phyloP scores from a whole-genome alignment of 805 yeast species.

The Candida railenensis region DNA sequence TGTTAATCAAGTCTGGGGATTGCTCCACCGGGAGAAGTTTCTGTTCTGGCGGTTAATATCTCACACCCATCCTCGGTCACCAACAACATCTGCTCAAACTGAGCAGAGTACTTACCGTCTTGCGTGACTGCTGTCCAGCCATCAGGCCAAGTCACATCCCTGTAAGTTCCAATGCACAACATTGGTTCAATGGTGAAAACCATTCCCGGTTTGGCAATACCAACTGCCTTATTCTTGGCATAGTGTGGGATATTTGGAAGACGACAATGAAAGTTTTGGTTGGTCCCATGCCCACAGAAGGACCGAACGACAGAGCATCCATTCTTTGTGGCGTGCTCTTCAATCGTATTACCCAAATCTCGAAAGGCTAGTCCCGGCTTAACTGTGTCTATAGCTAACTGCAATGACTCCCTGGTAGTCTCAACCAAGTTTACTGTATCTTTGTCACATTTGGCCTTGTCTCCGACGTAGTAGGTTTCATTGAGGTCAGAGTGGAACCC shows the following conservation, averaged over 20 bases:
- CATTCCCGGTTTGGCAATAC: constrained; percentile 94
- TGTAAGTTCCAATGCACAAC: constrained; percentile 82
- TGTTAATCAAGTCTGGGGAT: constrained; percentile 54
- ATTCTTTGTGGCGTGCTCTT: constrained; percentile 76
- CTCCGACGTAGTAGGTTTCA: constrained; percentile 96
- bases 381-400: constrained; percentile 76
- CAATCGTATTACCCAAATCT: constrained; percentile 83
- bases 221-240: constrained; percentile 88
- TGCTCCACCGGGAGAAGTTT: constrained; percentile 88
- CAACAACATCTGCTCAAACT: constrained; percentile 89
- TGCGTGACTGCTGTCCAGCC: constrained; percentile 93
- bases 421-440: constrained; percentile 89
- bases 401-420: constrained; percentile 79
- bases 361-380: constrained; percentile 93
- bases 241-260: constrained; percentile 96
- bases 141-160: constrained; percentile 92
- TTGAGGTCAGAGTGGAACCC: constrained; percentile 95
- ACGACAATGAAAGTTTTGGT: constrained; percentile 81
- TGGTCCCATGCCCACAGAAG: constrained; percentile 93
- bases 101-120: constrained; percentile 90
- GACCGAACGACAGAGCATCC: constrained; percentile 85
- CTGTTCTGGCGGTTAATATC: constrained; percentile 78
- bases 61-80: constrained; percentile 95
- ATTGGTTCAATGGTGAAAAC: constrained; percentile 97
- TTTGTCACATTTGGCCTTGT: constrained; percentile 73